Base-by-base conservation (phyloP, 768 basidiomycete genomes). In the Tephrocybe sp. region DNA sequence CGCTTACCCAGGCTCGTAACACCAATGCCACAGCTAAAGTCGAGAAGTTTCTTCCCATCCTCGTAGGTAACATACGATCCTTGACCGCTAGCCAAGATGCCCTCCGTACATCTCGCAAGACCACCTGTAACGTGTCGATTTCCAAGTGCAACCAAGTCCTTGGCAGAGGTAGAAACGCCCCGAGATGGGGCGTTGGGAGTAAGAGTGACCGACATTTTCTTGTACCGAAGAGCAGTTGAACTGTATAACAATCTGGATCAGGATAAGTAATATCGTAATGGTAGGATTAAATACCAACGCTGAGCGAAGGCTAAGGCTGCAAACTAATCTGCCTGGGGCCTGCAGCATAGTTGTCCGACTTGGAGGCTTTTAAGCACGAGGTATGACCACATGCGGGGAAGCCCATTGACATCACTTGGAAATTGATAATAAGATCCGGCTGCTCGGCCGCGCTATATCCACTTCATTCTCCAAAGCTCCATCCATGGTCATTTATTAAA, bases 21-120 rank as follows among this genome's bases (percentile, higher is more conserved):
- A 23, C 89, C 91, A 57, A 92, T 95, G 9, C 93, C 93, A 60
- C 80, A 80, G 10, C 88, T 92, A 61, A 95, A 94, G 65, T 97
- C 94, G 44, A 97, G 74, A 62, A 89, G 63, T 60, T 74, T 79
- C 51, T 79, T 75, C 3, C 91, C 93, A 55, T 92, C 85, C 23
- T 84, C 78, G 49, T 86, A 83, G 23, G 71, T 70, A 48, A 92
- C 79, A 57, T 88, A 89, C 1, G 87, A 83, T 12, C 92, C 91
- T 58, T 82, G 73, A 38, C 84, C 87, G 57, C 80, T 84, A 32
- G 71, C 66, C 71, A 89, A 82, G 44, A 89, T 69, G 0, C 80
- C 88, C 16, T 74, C 68, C 0, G 74, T 73, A 39, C 77, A 68
- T 52, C 77, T 65, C 1, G 66, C 70, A 3, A 81, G 55, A 1